These are phyloP conservation scores for Coemansia sp. DNA, from an alignment of 192 early-diverging fungal genomes.

Conservation along the genomic window DNA sequence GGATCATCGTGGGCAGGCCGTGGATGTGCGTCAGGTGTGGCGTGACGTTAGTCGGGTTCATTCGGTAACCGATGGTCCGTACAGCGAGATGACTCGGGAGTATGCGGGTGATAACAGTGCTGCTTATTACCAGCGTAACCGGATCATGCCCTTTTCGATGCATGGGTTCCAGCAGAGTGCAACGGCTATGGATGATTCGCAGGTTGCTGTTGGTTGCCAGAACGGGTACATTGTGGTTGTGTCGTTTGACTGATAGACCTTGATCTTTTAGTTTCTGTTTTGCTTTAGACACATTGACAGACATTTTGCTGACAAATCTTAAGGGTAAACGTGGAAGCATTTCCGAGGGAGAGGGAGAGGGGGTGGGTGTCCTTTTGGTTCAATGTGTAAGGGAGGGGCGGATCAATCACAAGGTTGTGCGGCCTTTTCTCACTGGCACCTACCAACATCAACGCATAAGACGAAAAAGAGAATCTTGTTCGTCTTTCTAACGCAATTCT, in stretches of 20 bases:
- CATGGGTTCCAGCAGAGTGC: constrained; percentile 7
- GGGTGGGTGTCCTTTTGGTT: too few species aligned
- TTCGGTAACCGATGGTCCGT: constrained; percentile 2
- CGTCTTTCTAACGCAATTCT: too few species aligned
- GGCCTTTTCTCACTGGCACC: too few species aligned
- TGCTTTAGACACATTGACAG: background rate
- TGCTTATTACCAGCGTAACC: background rate
- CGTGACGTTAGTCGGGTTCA: constrained; percentile 28
- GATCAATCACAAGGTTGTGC: too few species aligned
- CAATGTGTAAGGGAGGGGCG: too few species aligned
- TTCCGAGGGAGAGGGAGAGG: too few species aligned
- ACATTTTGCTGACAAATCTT: background rate
- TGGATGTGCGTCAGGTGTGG: constrained; percentile 13
- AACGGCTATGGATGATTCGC: constrained; percentile 39
- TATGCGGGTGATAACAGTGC: background rate
- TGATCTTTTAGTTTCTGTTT: background rate
- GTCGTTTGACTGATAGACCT: constrained; percentile 29
- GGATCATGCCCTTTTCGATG: constrained; percentile 14
- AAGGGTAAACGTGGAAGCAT: too few species aligned
- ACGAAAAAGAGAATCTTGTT: too few species aligned
- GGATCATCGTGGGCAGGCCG: constrained; percentile 37
- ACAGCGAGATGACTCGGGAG: background rate
- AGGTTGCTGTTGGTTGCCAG: constrained; percentile 35
- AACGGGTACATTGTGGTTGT: constrained; percentile 49
- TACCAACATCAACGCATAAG: too few species aligned